Base-by-base conservation (phyloP, 768 basidiomycete species). In the Epithele typhae region DNA sequence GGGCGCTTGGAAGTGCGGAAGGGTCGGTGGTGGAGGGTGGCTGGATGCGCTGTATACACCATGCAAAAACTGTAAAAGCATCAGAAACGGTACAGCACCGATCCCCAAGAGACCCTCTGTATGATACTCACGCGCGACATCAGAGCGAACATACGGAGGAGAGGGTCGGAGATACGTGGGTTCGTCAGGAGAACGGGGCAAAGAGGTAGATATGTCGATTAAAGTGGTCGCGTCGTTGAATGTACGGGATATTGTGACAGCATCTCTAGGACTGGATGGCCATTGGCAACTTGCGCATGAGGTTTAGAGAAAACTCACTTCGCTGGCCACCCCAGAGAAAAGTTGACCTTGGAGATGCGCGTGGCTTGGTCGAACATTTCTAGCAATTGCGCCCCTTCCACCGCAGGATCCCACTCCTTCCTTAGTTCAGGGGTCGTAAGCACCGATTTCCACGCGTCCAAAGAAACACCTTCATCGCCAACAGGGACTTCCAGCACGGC, bases 251-350 rank as follows among this genome's bases (percentile, higher is more conserved):
- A 99, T 94, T 14, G 92, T 95, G 35, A 99, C 86, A 12, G 92
- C 83, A 59, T 99, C 95, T 55, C 95, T 75, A 3, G 95, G 95
- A 61, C 91, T 95, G 49, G 22, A 43, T 38, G 38, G n/a, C 12
- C 19, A 46, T 30, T 49, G 40, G 42, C 19, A 21, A 25, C 46
- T 5, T 7, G 27, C 27, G 8, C 7, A 30, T 7, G 27, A 30
- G 27, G 27, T 7, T 30, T 30, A 14, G 7, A 30, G 7, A 6
- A 25, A 12, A 76, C 91, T 59, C 61, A 95, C 93, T 86, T 93
- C 46, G 92, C 93, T 46, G 95, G 95, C 95, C 95, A 99, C 1
- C 95, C 95, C 9, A 99, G 68, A 6, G 84, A 83, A 62, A 91
- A 97, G 53, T 92, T 89, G 0, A 92, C 96, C 70, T 89, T 92